Evolutionary conservation across 371 early-diverging fungal genomes (phyloP), one percentile per base, ranked within the genome.

Genomic region (Nematocida ironsii): DNA sequence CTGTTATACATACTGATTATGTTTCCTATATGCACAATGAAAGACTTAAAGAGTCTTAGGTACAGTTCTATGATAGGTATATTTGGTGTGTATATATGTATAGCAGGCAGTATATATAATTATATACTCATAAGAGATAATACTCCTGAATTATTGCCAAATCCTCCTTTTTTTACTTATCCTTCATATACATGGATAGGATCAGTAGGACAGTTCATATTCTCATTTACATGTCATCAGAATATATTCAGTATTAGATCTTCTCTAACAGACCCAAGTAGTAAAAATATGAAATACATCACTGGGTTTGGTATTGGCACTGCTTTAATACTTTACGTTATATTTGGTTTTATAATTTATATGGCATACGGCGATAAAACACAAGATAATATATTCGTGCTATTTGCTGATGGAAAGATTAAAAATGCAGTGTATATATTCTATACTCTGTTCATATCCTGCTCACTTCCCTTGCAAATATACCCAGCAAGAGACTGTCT

Each of bases 151-250:
- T 50, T 27, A 27, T 45, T 84, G 87, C 23, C 83, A 83, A 69
- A 16, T 81, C 87, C 82, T 33, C 83, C 84, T 83, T 83, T 82
- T 83, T 68, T 82, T 16, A 84, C 1, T 82, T 90, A 87, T n/a
- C 75, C 92, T 20, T 83, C 89, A 4, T 85, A 87, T 11, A 85
- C 88, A 13, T 92, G 95, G 84, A 90, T 96, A 69, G 89, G 89
- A 25, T 90, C 90, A 3, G 85, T 97, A 33, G 97, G 97, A 2
- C 93, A 96, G 56, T 96, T 97, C 89, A 93, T 99, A 27, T 99
- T 98, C 90, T 93, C 94, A n/a, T 98, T 96, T 82, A 94, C 94
- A 55, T 95, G 96, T 83, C 96, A 95, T 84, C 94, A 94, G 86
- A 95, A 95, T 87, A 83, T 88, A 25, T 84, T 84, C 48, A 62